Conservation (phyloP, 2,329 filamentous ascomycete genomes). For the Neonectria neomacrospora region DNA sequence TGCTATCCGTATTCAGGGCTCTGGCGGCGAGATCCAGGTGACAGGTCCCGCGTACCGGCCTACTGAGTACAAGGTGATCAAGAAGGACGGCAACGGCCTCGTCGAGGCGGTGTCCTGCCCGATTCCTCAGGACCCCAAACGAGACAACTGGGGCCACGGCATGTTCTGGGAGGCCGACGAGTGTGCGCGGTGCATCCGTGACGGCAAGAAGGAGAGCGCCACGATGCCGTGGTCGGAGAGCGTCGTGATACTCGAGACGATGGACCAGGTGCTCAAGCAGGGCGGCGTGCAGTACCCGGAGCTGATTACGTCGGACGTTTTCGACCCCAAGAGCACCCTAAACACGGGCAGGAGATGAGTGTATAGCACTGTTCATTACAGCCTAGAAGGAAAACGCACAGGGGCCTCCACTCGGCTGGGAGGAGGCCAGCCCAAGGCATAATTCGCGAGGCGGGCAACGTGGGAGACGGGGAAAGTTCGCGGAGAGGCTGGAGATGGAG, state of each 20-base stretch:
- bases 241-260: conserved; percentile 83
- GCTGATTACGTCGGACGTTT: conserved; percentile 67
- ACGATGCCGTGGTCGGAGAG: conserved; percentile 80
- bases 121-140: conserved; percentile 61
- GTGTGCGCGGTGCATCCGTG: conserved; percentile 77
- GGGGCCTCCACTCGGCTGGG: neutral
- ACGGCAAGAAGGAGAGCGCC: conserved; percentile 80
- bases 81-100: conserved; percentile 58
- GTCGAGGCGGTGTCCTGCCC: conserved; percentile 64
- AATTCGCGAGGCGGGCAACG: conserved; percentile 24
- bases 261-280: conserved; percentile 66
- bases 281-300: conserved; percentile 66
- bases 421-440: conserved; percentile 1
- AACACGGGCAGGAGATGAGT: conserved; percentile 62
- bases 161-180: conserved; percentile 94
- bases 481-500: conserved; percentile 31
- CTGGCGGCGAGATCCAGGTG: conserved; percentile 84
- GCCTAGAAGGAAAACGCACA: neutral
- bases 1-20: conserved; percentile 82
- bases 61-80: conserved; percentile 71
- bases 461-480: conserved; percentile 23
- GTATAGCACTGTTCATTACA: conserved; percentile 6
- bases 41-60: conserved; percentile 78
- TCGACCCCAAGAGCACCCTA: conserved; percentile 68
- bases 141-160: conserved; percentile 71